These are phyloP conservation scores for Termitomyces sp. DNA, from an alignment of 768 basidiomycete genomes.

Conservation along the genomic window DNA sequence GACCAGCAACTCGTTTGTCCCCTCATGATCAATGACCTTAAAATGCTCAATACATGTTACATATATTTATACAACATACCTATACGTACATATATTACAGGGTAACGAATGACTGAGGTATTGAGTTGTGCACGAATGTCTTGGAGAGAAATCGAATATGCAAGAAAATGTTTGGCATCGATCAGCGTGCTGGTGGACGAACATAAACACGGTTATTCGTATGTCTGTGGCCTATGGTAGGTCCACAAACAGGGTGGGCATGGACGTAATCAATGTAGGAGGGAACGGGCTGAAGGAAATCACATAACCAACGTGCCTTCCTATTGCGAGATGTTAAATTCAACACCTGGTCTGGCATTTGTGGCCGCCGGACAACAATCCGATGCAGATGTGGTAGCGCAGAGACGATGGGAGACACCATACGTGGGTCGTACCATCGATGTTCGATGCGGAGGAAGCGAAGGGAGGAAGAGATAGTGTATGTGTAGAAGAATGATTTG, in stretches of 20 bases:
- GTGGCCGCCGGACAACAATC: conserved; percentile 32
- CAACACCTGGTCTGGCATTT: conserved; percentile 33
- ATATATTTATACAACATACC: neutral
- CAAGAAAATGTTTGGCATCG: neutral
- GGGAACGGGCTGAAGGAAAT: conserved; percentile 7
- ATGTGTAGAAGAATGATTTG: conserved; percentile 45
- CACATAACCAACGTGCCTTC: conserved; percentile 13
- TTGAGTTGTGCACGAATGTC: neutral
- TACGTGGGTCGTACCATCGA: conserved; percentile 46
- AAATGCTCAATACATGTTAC: neutral
- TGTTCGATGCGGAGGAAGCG: conserved; percentile 39
- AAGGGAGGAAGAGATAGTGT: conserved; percentile 38
- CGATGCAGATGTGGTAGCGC: conserved; percentile 32
- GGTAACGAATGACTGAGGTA: neutral
- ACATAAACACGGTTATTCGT: neutral
- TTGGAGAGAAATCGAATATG: neutral
- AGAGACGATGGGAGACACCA: conserved; percentile 35
- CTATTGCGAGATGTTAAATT: conserved; percentile 21
- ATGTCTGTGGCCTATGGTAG: neutral
- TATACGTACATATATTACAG: neutral
- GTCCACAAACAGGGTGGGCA: conserved; percentile 9
- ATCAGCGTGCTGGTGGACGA: neutral
- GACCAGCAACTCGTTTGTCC: too few relatives aligned
- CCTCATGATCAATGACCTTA: neutral
- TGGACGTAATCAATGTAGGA: neutral